phyloP scores from a whole-genome alignment of 768 basidiomycete genomes.

The Mycena capillaripes region DNA sequence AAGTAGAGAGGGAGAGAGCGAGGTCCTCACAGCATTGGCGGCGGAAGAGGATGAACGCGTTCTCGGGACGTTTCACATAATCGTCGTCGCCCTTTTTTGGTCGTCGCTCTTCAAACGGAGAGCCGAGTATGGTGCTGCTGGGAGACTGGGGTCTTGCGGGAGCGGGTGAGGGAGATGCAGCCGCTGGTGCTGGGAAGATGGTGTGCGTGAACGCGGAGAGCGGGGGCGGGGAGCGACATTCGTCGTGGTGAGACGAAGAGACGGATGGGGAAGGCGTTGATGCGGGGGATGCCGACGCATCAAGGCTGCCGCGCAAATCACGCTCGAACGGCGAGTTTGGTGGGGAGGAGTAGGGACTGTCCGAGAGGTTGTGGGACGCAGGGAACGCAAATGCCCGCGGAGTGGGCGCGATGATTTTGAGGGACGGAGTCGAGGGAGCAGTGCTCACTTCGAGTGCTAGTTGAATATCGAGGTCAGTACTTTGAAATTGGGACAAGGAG shows the following conservation, averaged over 20 bases:
- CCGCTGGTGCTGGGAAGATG: not conserved
- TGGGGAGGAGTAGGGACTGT: slow-evolving; percentile 79
- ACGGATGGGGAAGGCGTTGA: slow-evolving; percentile 22
- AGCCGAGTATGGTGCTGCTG: slow-evolving; percentile 44
- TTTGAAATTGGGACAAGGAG: slow-evolving; percentile 42
- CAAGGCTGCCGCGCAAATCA: slow-evolving; percentile 50
- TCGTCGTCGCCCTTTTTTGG: slow-evolving; percentile 74
- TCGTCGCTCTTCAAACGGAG: not conserved
- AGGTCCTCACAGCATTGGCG: slow-evolving; percentile 82
- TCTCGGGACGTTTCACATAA: slow-evolving; percentile 87
- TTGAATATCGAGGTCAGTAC: slow-evolving; percentile 5
- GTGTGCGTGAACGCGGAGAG: not conserved
- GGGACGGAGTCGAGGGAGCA: slow-evolving; percentile 9
- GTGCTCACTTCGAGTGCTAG: slow-evolving; percentile 5
- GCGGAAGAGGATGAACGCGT: slow-evolving; percentile 88
- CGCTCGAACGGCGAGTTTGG: slow-evolving; percentile 82
- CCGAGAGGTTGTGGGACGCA: slow-evolving; percentile 67
- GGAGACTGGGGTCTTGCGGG: not conserved
- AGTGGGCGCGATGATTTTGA: slow-evolving; percentile 66
- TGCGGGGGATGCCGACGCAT: slow-evolving; percentile 58
- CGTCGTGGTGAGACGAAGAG: slow-evolving; percentile 52
- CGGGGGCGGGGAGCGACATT: slow-evolving; percentile 42
- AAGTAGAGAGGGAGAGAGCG: not conserved
- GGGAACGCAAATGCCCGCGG: slow-evolving; percentile 83
- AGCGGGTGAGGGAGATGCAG: not conserved